Evolutionary conservation across 2,329 filamentous ascomycete genomes (phyloP).

Genomic region (Fusarium sp.): DNA sequence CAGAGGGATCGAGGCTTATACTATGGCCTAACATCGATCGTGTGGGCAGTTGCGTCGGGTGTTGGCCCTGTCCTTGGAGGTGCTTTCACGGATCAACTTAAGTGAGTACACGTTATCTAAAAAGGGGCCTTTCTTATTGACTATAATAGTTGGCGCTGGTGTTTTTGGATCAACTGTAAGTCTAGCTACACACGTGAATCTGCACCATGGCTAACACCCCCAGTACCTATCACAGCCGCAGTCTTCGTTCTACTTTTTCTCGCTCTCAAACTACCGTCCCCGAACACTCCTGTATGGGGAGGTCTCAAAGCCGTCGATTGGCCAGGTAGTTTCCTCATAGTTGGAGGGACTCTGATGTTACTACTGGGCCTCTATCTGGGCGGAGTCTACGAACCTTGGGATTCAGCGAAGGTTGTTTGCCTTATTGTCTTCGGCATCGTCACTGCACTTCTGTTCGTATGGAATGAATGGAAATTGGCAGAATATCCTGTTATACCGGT

Average conservation of each 20-base stretch:
- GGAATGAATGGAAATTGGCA: slow-evolving; percentile 72
- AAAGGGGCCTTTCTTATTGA: neutral
- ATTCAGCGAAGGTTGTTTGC: slow-evolving; percentile 69
- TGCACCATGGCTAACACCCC: neutral
- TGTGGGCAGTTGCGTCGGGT: slow-evolving; percentile 73
- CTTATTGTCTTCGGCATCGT: slow-evolving; percentile 69
- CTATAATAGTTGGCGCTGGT: slow-evolving; percentile 56
- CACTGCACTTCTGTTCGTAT: slow-evolving; percentile 62
- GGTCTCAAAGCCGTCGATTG: slow-evolving; percentile 72
- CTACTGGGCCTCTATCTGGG: slow-evolving; percentile 77
- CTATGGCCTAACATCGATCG: slow-evolving; percentile 72
- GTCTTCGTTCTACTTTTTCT: slow-evolving; percentile 69
- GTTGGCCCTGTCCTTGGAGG: slow-evolving; percentile 75
- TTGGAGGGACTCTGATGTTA: slow-evolving; percentile 75
- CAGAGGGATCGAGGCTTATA: slow-evolving; percentile 55
- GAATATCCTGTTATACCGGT: slow-evolving; percentile 76
- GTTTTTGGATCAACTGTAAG: slow-evolving; percentile 64
- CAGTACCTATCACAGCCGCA: slow-evolving; percentile 62
- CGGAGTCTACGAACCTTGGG: slow-evolving; percentile 71
- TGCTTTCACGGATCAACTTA: slow-evolving; percentile 69
- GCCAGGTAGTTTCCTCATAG: slow-evolving; percentile 69
- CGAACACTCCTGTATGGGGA: slow-evolving; percentile 68
- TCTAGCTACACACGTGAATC: rapidly evolving
- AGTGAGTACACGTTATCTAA: slow-evolving; percentile 48
- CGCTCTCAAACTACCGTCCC: slow-evolving; percentile 74